Evolutionary conservation across 108 stramenopile species (phyloP), one percentile per base, ranked within the genome.

Genomic region (Cyclotella kingstonii): DNA sequence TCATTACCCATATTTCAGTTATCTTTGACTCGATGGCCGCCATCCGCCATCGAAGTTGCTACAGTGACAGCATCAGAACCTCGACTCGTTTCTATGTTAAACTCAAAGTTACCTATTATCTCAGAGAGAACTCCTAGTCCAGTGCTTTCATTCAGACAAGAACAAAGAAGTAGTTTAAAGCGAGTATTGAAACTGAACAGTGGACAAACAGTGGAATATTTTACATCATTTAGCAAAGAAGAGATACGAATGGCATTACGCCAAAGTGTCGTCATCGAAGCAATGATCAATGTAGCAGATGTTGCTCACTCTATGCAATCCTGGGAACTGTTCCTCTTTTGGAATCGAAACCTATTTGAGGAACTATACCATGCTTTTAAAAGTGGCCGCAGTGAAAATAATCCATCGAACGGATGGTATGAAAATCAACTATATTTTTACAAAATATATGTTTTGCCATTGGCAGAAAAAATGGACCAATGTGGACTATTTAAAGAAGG

Each of bases 401-500:
- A 86, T 56, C 84, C 84, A 17, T 18, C 67, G n/a, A 30, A 12
- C 43, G 52, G 42, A 28, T 86, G 84, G 84, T 86, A 82, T 53
- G 38, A 82, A 45, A 82, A 82, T 60, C 73, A 86, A 71, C 35
- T 86, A 28, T 60, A 66, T 12, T 86, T 86, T 66, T 83, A 77
- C 57, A 78, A 83, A 50, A 62, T 73, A 31, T 86, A 86, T 47
- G 53, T 86, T 33, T 77, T 86, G 50, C 84, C 84, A 9, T 68
- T 86, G 47, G 80, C 84, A 26, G 79, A 70, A 44, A 86, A 82
- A 63, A 63, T 86, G 77, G 52, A 77, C 5, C 68, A 76, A 34
- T 80, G 79, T 41, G 80, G 81, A 31, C 77, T 80, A 25, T 86
- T 86, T 71, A 82, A 82, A 10, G 82, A 79, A 25, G 69, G 79